Evolutionary conservation across 202 grass and related monocot species (phyloP).

Genomic region (Brachypodium distachyon): DNA sequence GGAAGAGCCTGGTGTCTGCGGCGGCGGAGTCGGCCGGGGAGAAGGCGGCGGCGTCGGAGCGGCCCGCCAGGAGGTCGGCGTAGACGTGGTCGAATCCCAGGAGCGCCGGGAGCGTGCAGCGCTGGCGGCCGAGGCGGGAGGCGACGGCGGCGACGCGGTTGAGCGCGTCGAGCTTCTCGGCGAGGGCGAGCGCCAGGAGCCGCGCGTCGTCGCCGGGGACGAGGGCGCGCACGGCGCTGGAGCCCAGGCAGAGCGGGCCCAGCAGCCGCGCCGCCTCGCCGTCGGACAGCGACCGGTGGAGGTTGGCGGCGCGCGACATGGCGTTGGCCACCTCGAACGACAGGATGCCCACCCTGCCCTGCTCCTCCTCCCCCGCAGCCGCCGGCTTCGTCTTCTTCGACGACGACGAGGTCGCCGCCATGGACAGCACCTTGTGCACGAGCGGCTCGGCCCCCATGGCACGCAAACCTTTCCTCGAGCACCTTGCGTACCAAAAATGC

Average conservation of each 20-base stretch:
- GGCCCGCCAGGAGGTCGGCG: conserved; percentile 69
- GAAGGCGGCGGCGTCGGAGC: conserved; percentile 21
- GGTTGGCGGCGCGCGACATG: conserved; percentile 66
- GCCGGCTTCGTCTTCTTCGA: conserved; percentile 47
- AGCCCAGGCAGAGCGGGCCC: conserved; percentile 50
- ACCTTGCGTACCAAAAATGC: not conserved
- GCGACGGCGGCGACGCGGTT: conserved; percentile 75
- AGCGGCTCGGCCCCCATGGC: conserved; percentile 65
- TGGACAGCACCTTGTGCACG: conserved; percentile 77
- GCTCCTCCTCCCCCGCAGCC: not conserved
- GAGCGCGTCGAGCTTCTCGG: conserved; percentile 86
- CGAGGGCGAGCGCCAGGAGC: conserved; percentile 69
- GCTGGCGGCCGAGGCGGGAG: conserved; percentile 60
- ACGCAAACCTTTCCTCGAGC: not conserved
- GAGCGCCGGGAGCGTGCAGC: conserved; percentile 56
- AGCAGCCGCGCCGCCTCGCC: conserved; percentile 49
- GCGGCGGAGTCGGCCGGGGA: conserved; percentile 29
- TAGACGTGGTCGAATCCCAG: conserved; percentile 91
- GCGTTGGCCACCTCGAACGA: conserved; percentile 91
- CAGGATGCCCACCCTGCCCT: conserved; percentile 57
- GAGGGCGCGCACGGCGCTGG: conserved; percentile 63
- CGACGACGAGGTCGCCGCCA: conserved; percentile 32
- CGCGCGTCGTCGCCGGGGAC: conserved; percentile 65
- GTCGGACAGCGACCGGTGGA: conserved; percentile 79
- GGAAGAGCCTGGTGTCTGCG: conserved; percentile 56